Evolutionary conservation across 2,329 filamentous ascomycete genomes (phyloP), one percentile per base, ranked within the genome.

Genomic region (Fusarium nanum): DNA sequence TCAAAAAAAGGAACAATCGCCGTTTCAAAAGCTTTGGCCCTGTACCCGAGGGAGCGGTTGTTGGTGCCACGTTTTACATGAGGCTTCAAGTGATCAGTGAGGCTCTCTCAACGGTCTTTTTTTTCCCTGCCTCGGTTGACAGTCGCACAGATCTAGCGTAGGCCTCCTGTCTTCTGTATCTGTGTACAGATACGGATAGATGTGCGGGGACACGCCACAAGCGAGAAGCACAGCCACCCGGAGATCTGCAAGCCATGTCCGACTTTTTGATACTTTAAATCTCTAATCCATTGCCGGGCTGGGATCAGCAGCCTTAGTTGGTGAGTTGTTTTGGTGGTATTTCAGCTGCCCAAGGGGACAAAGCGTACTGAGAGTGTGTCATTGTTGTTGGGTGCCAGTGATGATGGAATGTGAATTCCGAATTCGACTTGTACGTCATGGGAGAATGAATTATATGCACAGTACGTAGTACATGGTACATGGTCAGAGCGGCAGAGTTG

Each of bases 271-370:
- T 46, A 41, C 13, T 13, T 25, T 13, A 44, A 64, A 37, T 37
- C 37, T 47, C 18, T 49, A 49, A 49, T 59, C 40, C 60, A 70
- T 45, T 70, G 49, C 57, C 50, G 55, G 49, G 47, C 55, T 28
- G 48, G 66, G 60, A 67, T 70, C 62, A 56, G 60, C 62, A 46
- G 68, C 68, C 72, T 67, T 75, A 65, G 71, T 56, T 64, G 27
- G 42, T 53, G 70, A 56, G 60, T 52, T 52, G 40, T 57, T 40
- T 46, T 45, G 60, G 56, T 53, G n/a, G 49, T 40, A 63, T 44
- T 72, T 74, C 73, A 75, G 73, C 73, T 75, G 65, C 66, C 64
- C 73, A 75, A 75, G 73, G 73, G 71, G 49, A 56, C 54, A 63
- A 44, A 56, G 48, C 42, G 46, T 23, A 56, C 27, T 6, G 42